Base-by-base conservation (phyloP, 2,329 filamentous ascomycete species). In the Diaporthe caulivora region DNA sequence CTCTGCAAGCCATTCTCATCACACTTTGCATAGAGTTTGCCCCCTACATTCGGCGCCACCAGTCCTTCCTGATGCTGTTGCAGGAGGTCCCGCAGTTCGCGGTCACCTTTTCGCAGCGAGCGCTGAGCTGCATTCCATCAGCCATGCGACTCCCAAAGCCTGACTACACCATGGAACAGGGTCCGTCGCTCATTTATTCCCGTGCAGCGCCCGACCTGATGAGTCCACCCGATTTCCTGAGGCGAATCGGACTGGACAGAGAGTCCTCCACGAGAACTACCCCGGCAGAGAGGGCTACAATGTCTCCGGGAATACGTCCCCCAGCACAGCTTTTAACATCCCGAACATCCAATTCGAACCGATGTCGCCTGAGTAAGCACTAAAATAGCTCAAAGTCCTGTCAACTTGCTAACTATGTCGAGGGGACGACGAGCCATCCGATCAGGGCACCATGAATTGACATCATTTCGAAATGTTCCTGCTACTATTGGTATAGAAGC, bases 61-160 rank as follows among this genome's bases (percentile, higher is more conserved):
- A 17, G 3, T 34, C 31, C 18, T 64, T 51, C 5, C 10, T 4
- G 1, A 15, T 26, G 17, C 70, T 71, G 5, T 31, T 71, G 26
- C 15, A 64, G n/a, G 70, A 71, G 11, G 2, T 44, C 2, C 70
- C 57, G 24, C 31, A 26, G 4, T 65, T 71, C 18, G 17, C 70
- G 0, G 42, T 65, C 1, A 8, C 11, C 34, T 49, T 71, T 10
- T 29, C 57, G 13, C 34, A 64, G 34, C 44, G 11, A 3, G 47
- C 42, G 21, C 8, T 71, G n/a, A 47, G 44, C 34, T 31, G 17
- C 11, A 21, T 51, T 31, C 15, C 7, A 1, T 44, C 42, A 29
- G 17, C 24, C 34, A 8, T 42, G 34, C 8, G 13, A 21, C 26
- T 58, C 31, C 44, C 54, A 21, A 37, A 34, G 34, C n/a, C 51